phyloP scores from a whole-genome alignment of 2,329 filamentous ascomycete genomes.

The Magnaporthales sp. region DNA sequence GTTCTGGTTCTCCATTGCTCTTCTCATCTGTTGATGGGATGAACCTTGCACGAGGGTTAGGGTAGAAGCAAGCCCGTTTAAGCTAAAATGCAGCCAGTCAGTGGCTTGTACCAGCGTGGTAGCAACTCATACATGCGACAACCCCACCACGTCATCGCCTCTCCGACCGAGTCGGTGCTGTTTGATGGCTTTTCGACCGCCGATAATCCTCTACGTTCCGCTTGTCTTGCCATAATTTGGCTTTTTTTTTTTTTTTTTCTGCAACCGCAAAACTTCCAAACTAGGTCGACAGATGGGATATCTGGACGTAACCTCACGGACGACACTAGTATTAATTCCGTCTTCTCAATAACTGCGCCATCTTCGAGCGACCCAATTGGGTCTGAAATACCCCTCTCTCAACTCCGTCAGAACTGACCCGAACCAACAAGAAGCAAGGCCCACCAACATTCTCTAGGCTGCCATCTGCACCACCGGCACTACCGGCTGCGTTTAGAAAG shows the following conservation, averaged over 20 bases:
- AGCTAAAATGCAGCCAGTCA: neutral
- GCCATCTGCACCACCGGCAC: neutral
- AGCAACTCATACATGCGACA: neutral
- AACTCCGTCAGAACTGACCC: neutral
- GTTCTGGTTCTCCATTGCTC: neutral
- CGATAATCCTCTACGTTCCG: neutral
- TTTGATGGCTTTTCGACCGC: neutral
- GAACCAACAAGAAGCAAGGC: neutral
- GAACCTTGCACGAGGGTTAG: neutral
- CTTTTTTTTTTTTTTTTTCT: neutral
- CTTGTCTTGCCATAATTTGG: neutral
- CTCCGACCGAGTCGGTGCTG: neutral
- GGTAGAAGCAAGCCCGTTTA: neutral
- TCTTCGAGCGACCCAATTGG: neutral
- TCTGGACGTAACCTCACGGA: neutral
- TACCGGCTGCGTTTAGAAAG: neutral
- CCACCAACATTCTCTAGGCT: neutral
- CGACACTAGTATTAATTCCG: neutral
- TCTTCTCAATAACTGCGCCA: neutral
- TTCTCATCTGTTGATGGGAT: neutral
- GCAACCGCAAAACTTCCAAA: neutral
- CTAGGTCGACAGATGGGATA: neutral
- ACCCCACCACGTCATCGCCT: neutral
- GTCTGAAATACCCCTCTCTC: neutral
- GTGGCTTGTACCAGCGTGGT: neutral